phyloP scores from a whole-genome alignment of 257 asterid species.

The Ajuga chamaepitys region DNA sequence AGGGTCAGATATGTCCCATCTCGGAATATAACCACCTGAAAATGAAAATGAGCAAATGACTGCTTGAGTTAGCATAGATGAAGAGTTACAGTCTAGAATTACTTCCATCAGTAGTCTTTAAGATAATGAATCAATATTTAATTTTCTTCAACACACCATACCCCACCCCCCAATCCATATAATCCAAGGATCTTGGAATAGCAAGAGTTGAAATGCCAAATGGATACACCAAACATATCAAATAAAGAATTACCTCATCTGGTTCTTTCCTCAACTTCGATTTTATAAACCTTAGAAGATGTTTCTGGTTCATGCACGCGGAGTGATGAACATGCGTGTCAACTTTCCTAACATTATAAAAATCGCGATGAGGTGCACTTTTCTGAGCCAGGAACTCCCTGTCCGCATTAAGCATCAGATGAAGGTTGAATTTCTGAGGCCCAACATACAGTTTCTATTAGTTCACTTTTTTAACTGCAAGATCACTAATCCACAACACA shows the following conservation, averaged over 20 bases:
- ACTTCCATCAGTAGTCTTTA: neutral
- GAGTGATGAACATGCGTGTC: conserved; percentile 99
- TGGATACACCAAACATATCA: conserved; percentile 3
- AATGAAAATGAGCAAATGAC: neutral
- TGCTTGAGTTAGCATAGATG: conserved; percentile 4
- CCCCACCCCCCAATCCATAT: conserved; percentile 1
- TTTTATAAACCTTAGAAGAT: conserved; percentile 84
- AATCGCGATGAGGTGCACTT: conserved; percentile 99
- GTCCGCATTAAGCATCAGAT: conserved; percentile 98
- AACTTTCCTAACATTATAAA: conserved; percentile 92
- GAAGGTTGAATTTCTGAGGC: conserved; percentile 95
- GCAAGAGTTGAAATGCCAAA: neutral
- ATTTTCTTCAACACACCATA: too few relatives aligned
- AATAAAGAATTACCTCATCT: conserved; percentile 60
- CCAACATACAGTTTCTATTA: neutral
- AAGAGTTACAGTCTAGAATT: neutral
- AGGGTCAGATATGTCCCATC: conserved; percentile 89
- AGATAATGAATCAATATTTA: neutral
- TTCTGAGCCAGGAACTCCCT: conserved; percentile 96
- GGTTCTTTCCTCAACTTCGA: conserved; percentile 97
- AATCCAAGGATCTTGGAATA: conserved; percentile 2
- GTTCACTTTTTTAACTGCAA: neutral
- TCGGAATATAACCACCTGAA: conserved; percentile 88
- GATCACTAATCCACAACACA: neutral
- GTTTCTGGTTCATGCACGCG: conserved; percentile 99